phyloP scores from a whole-genome alignment of 2,329 filamentous ascomycete genomes.

The Phaeophleospora eucalypticola region DNA sequence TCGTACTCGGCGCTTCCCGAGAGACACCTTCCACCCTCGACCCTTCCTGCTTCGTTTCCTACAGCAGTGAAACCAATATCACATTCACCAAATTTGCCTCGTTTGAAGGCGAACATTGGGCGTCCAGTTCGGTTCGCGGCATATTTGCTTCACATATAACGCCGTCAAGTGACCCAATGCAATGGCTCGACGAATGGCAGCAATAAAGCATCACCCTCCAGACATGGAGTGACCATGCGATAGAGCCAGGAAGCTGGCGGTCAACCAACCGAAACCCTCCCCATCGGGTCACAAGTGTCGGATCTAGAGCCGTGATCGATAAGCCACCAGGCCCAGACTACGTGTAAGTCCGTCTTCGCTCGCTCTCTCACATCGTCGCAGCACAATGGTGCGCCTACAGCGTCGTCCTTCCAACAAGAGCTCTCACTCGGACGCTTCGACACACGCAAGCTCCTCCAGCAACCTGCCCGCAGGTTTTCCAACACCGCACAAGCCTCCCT shows the following conservation, averaged over 20 bases:
- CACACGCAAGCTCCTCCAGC: neutral
- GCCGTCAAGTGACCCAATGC: too few species aligned
- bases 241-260: neutral
- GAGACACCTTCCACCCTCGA: too few species aligned
- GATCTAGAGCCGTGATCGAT: too few species aligned
- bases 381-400: neutral
- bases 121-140: too few species aligned
- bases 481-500: constrained; percentile 5
- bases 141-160: too few species aligned
- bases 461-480: neutral
- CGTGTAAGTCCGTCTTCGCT: neutral
- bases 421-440: neutral
- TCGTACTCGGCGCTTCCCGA: too few species aligned
- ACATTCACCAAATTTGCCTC: too few species aligned
- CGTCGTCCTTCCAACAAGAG: neutral
- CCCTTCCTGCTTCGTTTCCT: too few species aligned
- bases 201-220: neutral
- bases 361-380: neutral
- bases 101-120: too few species aligned
- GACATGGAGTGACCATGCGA: neutral
- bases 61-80: too few species aligned
- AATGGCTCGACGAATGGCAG: neutral
- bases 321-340: too few species aligned
- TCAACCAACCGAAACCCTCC: neutral
- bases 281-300: neutral